A percentile compares a stretch with the other conserved stretches of the same genome.
These are phyloP conservation scores for Gossypium anomalum DNA, from an alignment of 345 rosid species.

Conservation along the genomic window DNA sequence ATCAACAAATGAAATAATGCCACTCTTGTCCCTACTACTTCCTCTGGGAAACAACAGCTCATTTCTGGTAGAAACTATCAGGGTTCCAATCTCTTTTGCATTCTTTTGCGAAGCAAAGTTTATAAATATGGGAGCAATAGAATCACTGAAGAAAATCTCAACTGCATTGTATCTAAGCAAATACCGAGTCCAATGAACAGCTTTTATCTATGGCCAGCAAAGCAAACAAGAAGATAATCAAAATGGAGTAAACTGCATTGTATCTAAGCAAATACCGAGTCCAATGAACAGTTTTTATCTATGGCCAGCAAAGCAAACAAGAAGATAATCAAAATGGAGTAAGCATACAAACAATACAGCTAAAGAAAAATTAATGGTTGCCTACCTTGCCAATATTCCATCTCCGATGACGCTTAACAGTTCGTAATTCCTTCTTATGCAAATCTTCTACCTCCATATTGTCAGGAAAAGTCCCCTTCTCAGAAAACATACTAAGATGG, in stretches of 20 bases:
- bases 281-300: constrained; percentile 89
- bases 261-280: constrained; percentile 90
- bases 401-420: constrained; percentile 80
- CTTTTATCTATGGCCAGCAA: constrained; percentile 53
- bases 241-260: constrained; percentile 79
- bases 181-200: constrained; percentile 93
- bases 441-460: constrained; percentile 42
- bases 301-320: constrained; percentile 22
- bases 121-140: constrained; percentile 66
- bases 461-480: constrained; percentile 39
- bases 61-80: constrained; percentile 79
- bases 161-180: constrained; percentile 85
- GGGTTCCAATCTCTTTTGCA: constrained; percentile 84
- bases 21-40: constrained; percentile 77
- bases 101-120: constrained; percentile 72
- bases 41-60: constrained; percentile 80
- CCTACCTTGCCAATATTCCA: constrained; percentile 81
- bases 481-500: constrained; percentile 34
- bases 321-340: constrained; percentile 19
- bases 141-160: constrained; percentile 75
- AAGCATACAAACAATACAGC: constrained; percentile 10
- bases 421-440: constrained; percentile 47
- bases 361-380: constrained; percentile 6
- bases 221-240: constrained; percentile 16
- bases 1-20: constrained; percentile 72